Percentiles rank a stretch among this genome's conserved stretches.
Evolutionary conservation across 2,329 filamentous ascomycete genomes (phyloP).

Genomic region (Fusarium verticillioides): DNA sequence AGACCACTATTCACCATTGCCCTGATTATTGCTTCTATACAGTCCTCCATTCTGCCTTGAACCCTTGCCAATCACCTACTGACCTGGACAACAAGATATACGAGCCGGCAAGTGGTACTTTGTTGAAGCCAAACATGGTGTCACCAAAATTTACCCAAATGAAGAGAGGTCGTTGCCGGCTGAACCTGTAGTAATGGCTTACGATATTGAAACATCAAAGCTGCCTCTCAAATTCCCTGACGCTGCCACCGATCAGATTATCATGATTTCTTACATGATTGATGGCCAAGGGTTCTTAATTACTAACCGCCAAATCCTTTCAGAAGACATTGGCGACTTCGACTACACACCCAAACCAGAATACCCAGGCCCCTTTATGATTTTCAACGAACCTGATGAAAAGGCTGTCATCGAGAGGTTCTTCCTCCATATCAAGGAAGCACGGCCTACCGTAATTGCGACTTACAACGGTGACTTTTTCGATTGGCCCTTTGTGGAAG

Average conservation of each 20-base stretch:
- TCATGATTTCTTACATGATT: slow-evolving; percentile 99
- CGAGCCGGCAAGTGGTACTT: slow-evolving; percentile 97
- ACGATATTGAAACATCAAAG: slow-evolving; percentile 98
- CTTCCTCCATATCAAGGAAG: slow-evolving; percentile 95
- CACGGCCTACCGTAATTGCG: slow-evolving; percentile 93
- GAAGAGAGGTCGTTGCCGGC: slow-evolving; percentile 89
- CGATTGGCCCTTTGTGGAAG: slow-evolving; percentile 99
- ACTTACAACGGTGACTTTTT: slow-evolving; percentile 99
- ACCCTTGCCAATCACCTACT: slow-evolving; percentile 1
- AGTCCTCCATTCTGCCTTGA: neutral
- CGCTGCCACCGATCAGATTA: slow-evolving; percentile 92
- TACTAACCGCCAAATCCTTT: slow-evolving; percentile 97
- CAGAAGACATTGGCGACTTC: slow-evolving; percentile 96
- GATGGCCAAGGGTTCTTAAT: slow-evolving; percentile 98
- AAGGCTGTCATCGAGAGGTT: slow-evolving; percentile 89
- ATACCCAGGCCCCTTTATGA: slow-evolving; percentile 94
- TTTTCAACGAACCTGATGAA: slow-evolving; percentile 98
- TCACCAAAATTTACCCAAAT: slow-evolving; percentile 84
- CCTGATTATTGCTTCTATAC: slow-evolving; percentile 68
- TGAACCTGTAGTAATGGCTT: slow-evolving; percentile 98
- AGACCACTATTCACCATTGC: slow-evolving; percentile 92
- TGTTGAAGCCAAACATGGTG: slow-evolving; percentile 92
- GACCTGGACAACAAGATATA: slow-evolving; percentile 72
- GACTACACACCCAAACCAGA: slow-evolving; percentile 98
- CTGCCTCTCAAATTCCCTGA: slow-evolving; percentile 97